Base-by-base conservation (phyloP, 495 filamentous ascomycete species). In the Trichoderma gamsii region DNA sequence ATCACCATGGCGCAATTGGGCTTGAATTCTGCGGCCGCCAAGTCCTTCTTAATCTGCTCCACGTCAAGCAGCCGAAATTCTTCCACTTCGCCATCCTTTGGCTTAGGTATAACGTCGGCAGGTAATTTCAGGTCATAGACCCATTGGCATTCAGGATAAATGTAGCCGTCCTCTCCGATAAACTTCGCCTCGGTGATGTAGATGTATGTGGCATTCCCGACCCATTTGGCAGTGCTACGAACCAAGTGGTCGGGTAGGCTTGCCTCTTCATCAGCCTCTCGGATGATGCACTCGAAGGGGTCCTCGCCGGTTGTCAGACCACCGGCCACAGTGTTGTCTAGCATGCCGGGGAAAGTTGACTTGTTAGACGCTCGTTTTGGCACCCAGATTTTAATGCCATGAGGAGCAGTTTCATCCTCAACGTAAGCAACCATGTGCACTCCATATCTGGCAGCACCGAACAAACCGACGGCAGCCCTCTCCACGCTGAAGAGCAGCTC, bases 301-400 rank as follows among this genome's bases (percentile, higher is more conserved):
- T 79, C 81, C 75, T 97, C 92, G 25, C 88, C 87, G 0, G 91
- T 89, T 71, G 88, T 86, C 73, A 98, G 88, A 0, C 95, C 95
- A 5, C 95, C 95, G 0, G 93, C 95, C 6, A 97, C 96, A 2
- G 91, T 90, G 74, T 99, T 99, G 75, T 99, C 95, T 64, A 98
- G 78, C 87, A 97, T 91, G 9, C 89, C 82, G 3, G 89, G 88
- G 71, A 92, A 98, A 0, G 92, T 97, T 70, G 90, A 84, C 80
- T 98, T 98, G 43, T 76, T 85, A 56, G 80, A 81, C 29, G 92
- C 84, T 12, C 95, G 81, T 63, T 90, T 82, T 6, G 95, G 92
- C 0, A 96, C 85, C 92, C 95, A 97, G 44, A 99, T 84, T 71
- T 87, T 87, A 41, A 96, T 77, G 0, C 88, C 89, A 46, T 85